These are phyloP conservation scores for Seiridium cupressi DNA, from an alignment of 2,329 filamentous ascomycete species.

Conservation along the genomic window DNA sequence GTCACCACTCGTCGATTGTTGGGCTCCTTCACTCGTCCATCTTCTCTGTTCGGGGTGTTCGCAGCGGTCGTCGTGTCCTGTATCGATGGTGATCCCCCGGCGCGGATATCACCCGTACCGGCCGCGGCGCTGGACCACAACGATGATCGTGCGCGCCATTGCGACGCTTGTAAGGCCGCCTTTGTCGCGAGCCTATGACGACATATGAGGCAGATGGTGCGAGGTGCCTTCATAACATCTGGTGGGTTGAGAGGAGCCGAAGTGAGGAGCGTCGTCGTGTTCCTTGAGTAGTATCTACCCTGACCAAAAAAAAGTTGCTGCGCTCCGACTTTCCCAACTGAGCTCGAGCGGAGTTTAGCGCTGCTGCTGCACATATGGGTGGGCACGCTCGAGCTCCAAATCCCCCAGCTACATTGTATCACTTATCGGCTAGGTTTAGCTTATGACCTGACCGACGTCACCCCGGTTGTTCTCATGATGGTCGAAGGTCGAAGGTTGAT, in stretches of 20 bases:
- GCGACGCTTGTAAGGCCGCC: slow-evolving; percentile 12
- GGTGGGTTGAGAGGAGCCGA: too few species aligned
- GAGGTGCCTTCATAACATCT: slow-evolving; percentile 24
- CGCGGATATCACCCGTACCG: not conserved
- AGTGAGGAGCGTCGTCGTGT: not conserved
- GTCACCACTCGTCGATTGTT: not conserved
- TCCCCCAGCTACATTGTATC: not conserved
- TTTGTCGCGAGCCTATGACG: slow-evolving; percentile 23
- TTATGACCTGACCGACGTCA: not conserved
- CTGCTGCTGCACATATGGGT: too few species aligned
- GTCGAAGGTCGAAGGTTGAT: too few species aligned
- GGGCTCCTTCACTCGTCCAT: not conserved
- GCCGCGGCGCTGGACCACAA: slow-evolving; percentile 17
- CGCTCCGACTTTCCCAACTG: too few species aligned
- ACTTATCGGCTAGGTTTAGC: not conserved
- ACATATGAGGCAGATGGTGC: slow-evolving; percentile 26
- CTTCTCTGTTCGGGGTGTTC: not conserved
- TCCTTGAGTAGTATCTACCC: too few species aligned
- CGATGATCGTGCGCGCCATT: slow-evolving; percentile 17
- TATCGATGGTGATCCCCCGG: not conserved
- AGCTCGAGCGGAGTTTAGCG: too few species aligned
- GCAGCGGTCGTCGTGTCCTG: not conserved
- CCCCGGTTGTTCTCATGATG: not conserved
- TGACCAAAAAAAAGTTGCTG: too few species aligned
- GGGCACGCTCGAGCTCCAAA: too few species aligned